These are phyloP conservation scores for Chenopodium formosanum DNA, from an alignment of 148 eudicot species.

Conservation along the genomic window DNA sequence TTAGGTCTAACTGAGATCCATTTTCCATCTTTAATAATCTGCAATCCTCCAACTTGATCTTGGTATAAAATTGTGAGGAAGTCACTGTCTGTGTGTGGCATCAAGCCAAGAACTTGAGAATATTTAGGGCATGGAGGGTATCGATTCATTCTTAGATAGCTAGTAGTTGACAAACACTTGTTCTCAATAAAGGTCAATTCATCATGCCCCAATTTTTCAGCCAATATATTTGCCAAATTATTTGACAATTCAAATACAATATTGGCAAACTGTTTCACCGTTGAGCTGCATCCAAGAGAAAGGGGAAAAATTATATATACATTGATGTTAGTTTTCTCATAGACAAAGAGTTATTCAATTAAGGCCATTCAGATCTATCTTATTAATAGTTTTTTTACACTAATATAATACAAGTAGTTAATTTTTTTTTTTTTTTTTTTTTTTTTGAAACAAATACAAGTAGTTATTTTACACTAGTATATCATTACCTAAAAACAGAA, in stretches of 20 bases:
- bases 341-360: too few species aligned
- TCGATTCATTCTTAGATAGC: conserved; percentile 79
- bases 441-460: too few species aligned
- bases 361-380: too few species aligned
- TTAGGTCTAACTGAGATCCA: conserved; percentile 86
- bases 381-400: too few species aligned
- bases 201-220: conserved; percentile 47
- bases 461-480: too few species aligned
- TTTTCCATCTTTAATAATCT: conserved; percentile 63
- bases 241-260: conserved; percentile 56
- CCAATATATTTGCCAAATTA: conserved; percentile 60
- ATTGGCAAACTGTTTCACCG: conserved; percentile 57
- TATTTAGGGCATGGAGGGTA: conserved; percentile 76
- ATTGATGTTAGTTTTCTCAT: too few species aligned
- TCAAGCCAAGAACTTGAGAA: conserved; percentile 51
- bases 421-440: too few species aligned
- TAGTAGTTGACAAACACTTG: conserved; percentile 55
- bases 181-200: conserved; percentile 40
- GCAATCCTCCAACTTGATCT: conserved; percentile 85
- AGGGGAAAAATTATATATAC: background rate
- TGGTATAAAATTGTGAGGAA: conserved; percentile 81
- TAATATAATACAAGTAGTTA: too few species aligned
- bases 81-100: conserved; percentile 87
- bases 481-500: too few species aligned
- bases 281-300: conserved; percentile 37